phyloP scores from a whole-genome alignment of 148 eudicot genomes.

The Rhododendron molle region DNA sequence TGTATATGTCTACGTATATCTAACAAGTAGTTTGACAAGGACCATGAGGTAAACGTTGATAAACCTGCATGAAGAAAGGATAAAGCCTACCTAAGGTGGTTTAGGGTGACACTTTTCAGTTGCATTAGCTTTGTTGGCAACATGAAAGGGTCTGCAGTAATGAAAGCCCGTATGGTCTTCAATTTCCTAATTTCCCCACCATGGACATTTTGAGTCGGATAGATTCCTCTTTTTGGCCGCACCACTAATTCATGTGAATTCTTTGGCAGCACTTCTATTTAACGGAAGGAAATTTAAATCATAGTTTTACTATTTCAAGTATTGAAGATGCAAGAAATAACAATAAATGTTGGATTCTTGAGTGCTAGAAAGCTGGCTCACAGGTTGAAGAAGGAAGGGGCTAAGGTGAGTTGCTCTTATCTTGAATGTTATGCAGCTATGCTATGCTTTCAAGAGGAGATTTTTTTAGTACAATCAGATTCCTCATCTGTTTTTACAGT shows the following conservation, averaged over 20 bases:
- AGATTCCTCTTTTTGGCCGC: too few species aligned
- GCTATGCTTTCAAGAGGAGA: not conserved
- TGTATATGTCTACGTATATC: not conserved
- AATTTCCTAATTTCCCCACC: too few species aligned
- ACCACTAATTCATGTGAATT: not conserved
- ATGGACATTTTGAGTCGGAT: too few species aligned
- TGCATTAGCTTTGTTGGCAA: not conserved
- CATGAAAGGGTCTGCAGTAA: not conserved
- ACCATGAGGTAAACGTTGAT: not conserved
- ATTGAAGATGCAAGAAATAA: constrained; percentile 3
- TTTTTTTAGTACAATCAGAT: not conserved
- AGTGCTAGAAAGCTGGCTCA: constrained; percentile 87
- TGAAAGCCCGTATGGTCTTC: not conserved
- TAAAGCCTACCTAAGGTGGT: not conserved
- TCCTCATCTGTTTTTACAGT: constrained; percentile 14
- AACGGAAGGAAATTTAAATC: not conserved
- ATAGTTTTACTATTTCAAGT: not conserved
- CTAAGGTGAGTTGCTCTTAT: constrained; percentile 53
- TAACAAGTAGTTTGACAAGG: not conserved
- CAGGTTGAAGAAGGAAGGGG: constrained; percentile 85
- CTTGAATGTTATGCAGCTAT: not conserved
- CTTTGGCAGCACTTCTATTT: not conserved
- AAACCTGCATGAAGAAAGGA: not conserved
- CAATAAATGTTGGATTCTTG: constrained; percentile 7
- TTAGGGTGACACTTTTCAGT: not conserved